These are phyloP conservation scores for Malus hybrid DNA, from an alignment of 331 rosid genomes.

Conservation along the genomic window DNA sequence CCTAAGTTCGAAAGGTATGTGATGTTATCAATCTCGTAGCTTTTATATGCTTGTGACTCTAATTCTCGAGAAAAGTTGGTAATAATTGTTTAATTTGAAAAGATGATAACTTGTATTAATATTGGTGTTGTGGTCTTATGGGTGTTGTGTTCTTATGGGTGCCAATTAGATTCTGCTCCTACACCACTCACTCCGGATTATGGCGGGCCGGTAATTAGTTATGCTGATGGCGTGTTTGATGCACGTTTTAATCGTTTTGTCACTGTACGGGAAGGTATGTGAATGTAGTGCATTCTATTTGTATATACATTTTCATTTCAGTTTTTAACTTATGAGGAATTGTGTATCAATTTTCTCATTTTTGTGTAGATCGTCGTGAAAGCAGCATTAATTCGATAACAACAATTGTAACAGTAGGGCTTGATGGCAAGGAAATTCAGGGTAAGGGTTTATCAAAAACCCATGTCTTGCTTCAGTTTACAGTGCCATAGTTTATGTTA, in stretches of 20 bases:
- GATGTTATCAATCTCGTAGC: not conserved
- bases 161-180: slow-evolving; percentile 56
- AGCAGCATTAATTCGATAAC: slow-evolving; percentile 55
- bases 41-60: not conserved
- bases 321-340: not conserved
- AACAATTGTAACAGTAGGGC: slow-evolving; percentile 55
- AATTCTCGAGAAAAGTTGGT: not conserved
- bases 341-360: not conserved
- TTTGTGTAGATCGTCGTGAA: slow-evolving; percentile 61
- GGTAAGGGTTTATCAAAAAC: slow-evolving; percentile 33
- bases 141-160: not conserved
- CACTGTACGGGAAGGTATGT: slow-evolving; percentile 75
- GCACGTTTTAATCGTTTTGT: slow-evolving; percentile 61
- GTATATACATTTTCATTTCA: not conserved
- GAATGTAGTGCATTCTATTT: not conserved
- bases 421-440: slow-evolving; percentile 42
- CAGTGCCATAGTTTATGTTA: not conserved
- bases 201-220: slow-evolving; percentile 59
- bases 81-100: not conserved
- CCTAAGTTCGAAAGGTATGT: slow-evolving; percentile 36
- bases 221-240: slow-evolving; percentile 85
- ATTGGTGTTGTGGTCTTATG: slow-evolving; percentile 7
- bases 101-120: not conserved
- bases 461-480: not conserved
- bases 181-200: slow-evolving; percentile 70